Evolutionary conservation across 306 rosid species (phyloP).

Genomic region (Macrotyloma uniflorum): DNA sequence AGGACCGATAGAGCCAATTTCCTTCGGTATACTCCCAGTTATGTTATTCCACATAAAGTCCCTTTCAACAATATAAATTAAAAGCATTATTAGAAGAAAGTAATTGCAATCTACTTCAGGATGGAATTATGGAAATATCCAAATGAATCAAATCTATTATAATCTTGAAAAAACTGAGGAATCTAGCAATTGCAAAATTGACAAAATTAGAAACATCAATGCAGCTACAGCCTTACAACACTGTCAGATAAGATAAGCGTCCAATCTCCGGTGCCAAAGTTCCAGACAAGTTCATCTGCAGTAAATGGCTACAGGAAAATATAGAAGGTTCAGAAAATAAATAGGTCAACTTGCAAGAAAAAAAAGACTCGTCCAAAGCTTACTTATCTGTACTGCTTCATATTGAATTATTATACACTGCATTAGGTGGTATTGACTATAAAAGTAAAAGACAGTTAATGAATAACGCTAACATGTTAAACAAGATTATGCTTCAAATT

Average conservation of each 20-base stretch:
- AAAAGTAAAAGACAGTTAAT: conserved; percentile 17
- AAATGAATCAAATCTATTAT: conserved; percentile 16
- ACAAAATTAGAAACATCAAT: conserved; percentile 5
- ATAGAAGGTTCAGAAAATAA: neutral
- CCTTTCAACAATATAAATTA: conserved; percentile 51
- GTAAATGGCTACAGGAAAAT: conserved; percentile 66
- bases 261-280: conserved; percentile 76
- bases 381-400: conserved; percentile 11
- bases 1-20: conserved; percentile 75
- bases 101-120: neutral
- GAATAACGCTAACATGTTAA: neutral
- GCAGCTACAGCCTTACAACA: conserved; percentile 60
- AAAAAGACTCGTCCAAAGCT: conserved; percentile 9
- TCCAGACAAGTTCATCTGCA: conserved; percentile 67
- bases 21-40: conserved; percentile 80
- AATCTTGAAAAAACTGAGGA: conserved; percentile 4
- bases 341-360: neutral
- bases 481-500: too few species aligned
- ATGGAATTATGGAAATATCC: neutral
- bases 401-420: conserved; percentile 20
- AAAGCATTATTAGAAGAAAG: conserved; percentile 30
- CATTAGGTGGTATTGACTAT: neutral
- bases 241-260: conserved; percentile 54
- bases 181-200: conserved; percentile 8
- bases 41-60: conserved; percentile 91